Percentiles rank a stretch among this genome's conserved stretches.
Evolutionary conservation across 768 basidiomycete genomes (phyloP).

Genomic region (Lentinula sp.): DNA sequence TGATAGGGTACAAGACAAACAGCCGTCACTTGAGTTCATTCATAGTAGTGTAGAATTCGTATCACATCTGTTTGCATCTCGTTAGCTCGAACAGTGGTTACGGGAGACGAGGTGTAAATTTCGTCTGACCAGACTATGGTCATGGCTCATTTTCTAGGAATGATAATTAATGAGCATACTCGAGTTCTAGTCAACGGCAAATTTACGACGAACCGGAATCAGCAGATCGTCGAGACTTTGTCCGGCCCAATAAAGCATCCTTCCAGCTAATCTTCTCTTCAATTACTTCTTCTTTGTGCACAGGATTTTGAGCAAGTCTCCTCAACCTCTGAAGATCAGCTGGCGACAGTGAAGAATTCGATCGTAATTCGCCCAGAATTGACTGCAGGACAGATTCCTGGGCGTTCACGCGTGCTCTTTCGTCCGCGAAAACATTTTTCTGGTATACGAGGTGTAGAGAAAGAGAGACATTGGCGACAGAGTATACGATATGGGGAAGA

Average conservation of each 20-base stretch:
- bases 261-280: slow-evolving; percentile 36
- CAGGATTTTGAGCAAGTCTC: slow-evolving; percentile 41
- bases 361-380: slow-evolving; percentile 45
- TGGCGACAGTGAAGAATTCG: slow-evolving; percentile 35
- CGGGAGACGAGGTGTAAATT: too few relatives aligned
- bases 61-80: too few relatives aligned
- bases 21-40: too few relatives aligned
- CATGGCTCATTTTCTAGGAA: background rate
- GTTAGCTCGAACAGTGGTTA: too few relatives aligned
- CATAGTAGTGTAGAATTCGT: too few relatives aligned
- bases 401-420: slow-evolving; percentile 48
- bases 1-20: too few relatives aligned
- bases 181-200: background rate
- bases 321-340: slow-evolving; percentile 51
- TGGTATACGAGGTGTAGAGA: slow-evolving; percentile 61
- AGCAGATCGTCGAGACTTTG: slow-evolving; percentile 5
- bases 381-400: slow-evolving; percentile 60
- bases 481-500: slow-evolving; percentile 60
- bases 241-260: slow-evolving; percentile 40
- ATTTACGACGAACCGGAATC: background rate
- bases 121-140: background rate
- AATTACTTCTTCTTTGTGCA: slow-evolving; percentile 6
- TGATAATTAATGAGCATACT: too few relatives aligned
- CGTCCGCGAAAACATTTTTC: slow-evolving; percentile 42
- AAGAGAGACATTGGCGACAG: slow-evolving; percentile 59